phyloP scores from a whole-genome alignment of 768 basidiomycete species.

The Pisolithus albus region DNA sequence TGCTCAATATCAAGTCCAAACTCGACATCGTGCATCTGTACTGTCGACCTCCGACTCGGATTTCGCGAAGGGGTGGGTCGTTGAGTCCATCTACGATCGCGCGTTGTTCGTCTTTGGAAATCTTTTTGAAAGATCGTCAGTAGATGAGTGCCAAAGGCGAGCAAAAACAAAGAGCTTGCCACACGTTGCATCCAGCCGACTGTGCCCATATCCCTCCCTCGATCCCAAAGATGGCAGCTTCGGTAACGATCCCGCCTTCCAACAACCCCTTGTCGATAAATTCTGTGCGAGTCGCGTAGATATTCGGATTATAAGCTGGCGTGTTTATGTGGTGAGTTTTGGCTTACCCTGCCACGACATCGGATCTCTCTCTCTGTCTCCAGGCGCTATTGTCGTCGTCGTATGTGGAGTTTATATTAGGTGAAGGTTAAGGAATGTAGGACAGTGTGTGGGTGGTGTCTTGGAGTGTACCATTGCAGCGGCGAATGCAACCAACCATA shows the following conservation, averaged over 20 bases:
- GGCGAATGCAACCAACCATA: not conserved
- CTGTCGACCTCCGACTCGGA: conserved; percentile 15
- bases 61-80: conserved; percentile 16
- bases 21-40: conserved; percentile 24
- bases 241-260: conserved; percentile 61
- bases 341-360: conserved; percentile 24
- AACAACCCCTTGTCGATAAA: conserved; percentile 81
- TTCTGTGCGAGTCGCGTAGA: conserved; percentile 33
- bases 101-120: conserved; percentile 15
- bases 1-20: conserved; percentile 19
- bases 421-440: not conserved
- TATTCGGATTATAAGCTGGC: too few relatives aligned
- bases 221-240: conserved; percentile 49
- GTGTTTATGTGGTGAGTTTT: too few relatives aligned
- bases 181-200: conserved; percentile 21
- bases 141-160: not conserved
- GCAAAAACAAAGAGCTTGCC: conserved; percentile 5
- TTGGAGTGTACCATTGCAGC: not conserved
- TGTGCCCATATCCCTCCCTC: conserved; percentile 28
- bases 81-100: conserved; percentile 16
- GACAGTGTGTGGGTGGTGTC: not conserved
- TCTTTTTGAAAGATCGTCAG: conserved; percentile 2
- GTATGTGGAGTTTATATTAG: not conserved
- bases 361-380: not conserved
- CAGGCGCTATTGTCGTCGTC: too few relatives aligned